Evolutionary conservation across 1,284 basidiomycete species (phyloP).

Genomic region (Athelia psychrophila): DNA sequence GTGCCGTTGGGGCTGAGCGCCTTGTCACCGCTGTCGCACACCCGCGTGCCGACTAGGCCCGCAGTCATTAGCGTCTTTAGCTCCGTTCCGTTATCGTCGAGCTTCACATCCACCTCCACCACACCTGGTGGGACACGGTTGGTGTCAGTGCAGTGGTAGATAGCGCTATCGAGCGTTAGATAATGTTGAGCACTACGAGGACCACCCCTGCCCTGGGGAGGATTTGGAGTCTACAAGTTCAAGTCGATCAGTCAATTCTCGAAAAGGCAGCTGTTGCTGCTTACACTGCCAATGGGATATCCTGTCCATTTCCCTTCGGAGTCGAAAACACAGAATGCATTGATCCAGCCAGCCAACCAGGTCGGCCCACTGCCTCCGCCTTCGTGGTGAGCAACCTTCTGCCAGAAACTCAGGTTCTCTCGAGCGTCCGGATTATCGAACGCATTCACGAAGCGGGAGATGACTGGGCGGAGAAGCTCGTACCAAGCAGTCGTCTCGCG

Average conservation of each 20-base stretch:
- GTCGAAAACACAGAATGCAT: slow-evolving; percentile 34
- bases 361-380: slow-evolving; percentile 15
- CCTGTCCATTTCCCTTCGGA: slow-evolving; percentile 22
- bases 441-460: slow-evolving; percentile 27
- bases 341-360: slow-evolving; percentile 32
- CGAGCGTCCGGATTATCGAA: slow-evolving; percentile 26
- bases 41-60: slow-evolving; percentile 33
- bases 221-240: slow-evolving; percentile 24
- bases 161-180: slow-evolving; percentile 34
- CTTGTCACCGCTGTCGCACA: slow-evolving; percentile 29
- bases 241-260: slow-evolving; percentile 32
- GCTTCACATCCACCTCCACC: slow-evolving; percentile 32
- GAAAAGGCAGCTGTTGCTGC: too few species aligned
- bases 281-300: background rate
- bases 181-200: slow-evolving; percentile 31
- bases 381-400: slow-evolving; percentile 18
- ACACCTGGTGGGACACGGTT: slow-evolving; percentile 31
- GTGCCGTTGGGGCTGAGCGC: slow-evolving; percentile 24
- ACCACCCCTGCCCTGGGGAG: slow-evolving; percentile 31
- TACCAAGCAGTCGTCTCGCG: slow-evolving; percentile 29
- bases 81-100: slow-evolving; percentile 32
- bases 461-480: slow-evolving; percentile 30
- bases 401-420: slow-evolving; percentile 29
- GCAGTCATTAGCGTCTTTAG: slow-evolving; percentile 35
- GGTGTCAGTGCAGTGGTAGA: slow-evolving; percentile 31